Base-by-base conservation (phyloP, 2,329 filamentous ascomycete genomes). In the Hypoxylon sp. region DNA sequence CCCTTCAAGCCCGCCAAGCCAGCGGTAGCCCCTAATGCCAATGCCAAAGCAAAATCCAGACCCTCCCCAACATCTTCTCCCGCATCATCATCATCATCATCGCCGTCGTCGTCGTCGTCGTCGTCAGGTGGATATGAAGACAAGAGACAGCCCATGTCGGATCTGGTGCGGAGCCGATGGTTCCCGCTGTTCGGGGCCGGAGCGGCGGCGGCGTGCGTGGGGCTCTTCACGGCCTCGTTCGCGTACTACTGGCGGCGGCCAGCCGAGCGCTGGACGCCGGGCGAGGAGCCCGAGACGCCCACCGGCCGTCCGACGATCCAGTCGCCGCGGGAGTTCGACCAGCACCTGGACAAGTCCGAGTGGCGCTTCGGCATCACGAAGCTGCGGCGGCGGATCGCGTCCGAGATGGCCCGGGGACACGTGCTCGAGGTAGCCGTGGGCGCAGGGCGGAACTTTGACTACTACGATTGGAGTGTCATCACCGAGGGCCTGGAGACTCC, bases 371-470 rank as follows among this genome's bases (percentile, higher is more conserved):
- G 84, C 36, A 76, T 86, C 58, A 76, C 72, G 4, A 69, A 67
- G 12, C 68, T 85, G 41, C 77, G 84, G 7, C 71, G 71, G 40
- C 69, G 71, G 15, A 70, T 87, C 17, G 78, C 78, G 1, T 63
- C 67, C 8, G 66, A 69, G 21, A 47, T 54, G 37, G 82, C 79
- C 4, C 66, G 65, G 0, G 84, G 84, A 2, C 73, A 84, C 65
- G 83, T 87, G 8, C 75, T 86, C 21, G 84, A 87, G 67, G 74
- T 87, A 8, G 83, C 82, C 12, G 77, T 86, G 47, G 84, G 84
- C 12, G 84, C 83, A 2, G 84, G 84, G 3, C 75, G 84, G 8
- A 87, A 87, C 61, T 63, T 86, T 11, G 72, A 75, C 27, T 82
- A 78, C 66, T 86, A 86, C 65, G 72, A 79, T 62, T 87, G 82